Evolutionary conservation across 441 rosid species (phyloP), one percentile per base, ranked within the genome.

Genomic region (Oxalis stricta): DNA sequence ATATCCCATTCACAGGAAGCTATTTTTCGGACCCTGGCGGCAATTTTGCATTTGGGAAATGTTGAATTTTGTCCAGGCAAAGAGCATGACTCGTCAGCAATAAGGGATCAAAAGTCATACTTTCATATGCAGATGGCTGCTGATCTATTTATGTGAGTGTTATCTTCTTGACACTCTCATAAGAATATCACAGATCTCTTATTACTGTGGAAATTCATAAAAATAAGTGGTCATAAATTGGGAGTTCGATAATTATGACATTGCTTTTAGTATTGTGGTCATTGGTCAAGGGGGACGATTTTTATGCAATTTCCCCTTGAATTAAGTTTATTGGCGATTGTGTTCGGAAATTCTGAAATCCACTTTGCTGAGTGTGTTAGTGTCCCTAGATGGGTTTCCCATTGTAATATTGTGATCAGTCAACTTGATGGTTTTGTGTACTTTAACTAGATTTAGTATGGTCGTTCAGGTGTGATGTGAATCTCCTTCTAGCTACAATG

Each of bases 41-140:
- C 84, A 16, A 79, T 88, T 70, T 68, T 88, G 52, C 97, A 88
- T 77, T 77, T 88, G 44, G 97, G 97, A 41, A 88, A 88, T 58
- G 44, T 84, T 56, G 94, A 88, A 48, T 88, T 88, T 72, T 82
- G 88, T 40, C 79, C 95, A 36, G 97, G 97, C 34, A 76, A 72
- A 55, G 97, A 88, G 68, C 88, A 88, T 17, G 97, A 88, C 59
- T 88, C 97, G 55, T 88, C 97, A 23, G 74, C 58, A 47, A 42
- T 88, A 49, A 82, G 61, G 65, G 94, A 84, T 70, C 69, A 64
- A 61, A 84, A 67, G 50, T 88, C 97, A 60, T 71, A 61, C 44
- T 65, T 69, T 38, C 92, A 84, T 60, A 26, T 88, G 80, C 84
- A 82, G 70, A 76, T 64, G 80, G 82, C 86, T 44, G 94, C 97